Percentiles rank a stretch among this genome's conserved stretches.
Evolutionary conservation across 1,284 basidiomycete species (phyloP).

Genomic region (Rhodotorula sp.): DNA sequence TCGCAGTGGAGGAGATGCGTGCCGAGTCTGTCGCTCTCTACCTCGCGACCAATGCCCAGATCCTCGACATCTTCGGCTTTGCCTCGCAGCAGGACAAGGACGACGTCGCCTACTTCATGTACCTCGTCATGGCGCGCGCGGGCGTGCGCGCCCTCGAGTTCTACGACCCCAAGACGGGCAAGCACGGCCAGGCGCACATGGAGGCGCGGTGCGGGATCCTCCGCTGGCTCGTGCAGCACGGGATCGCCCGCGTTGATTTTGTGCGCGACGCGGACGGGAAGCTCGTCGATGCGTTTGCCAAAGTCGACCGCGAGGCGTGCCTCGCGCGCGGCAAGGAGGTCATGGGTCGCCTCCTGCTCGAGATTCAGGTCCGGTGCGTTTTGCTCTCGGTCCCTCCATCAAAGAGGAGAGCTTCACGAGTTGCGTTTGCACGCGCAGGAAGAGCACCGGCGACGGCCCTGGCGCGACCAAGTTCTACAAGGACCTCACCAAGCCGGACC

Average conservation of each 20-base stretch:
- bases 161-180: constrained; percentile 74
- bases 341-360: constrained; percentile 69
- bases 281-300: constrained; percentile 68
- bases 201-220: constrained; percentile 70
- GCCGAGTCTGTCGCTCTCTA: constrained; percentile 78
- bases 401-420: no score
- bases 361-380: constrained; percentile 67
- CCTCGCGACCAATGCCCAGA: constrained; percentile 68
- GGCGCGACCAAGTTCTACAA: constrained; percentile 72
- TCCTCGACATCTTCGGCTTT: constrained; percentile 78
- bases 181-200: constrained; percentile 81
- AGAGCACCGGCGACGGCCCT: constrained; percentile 75
- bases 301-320: constrained; percentile 68
- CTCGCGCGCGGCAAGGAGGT: constrained; percentile 65
- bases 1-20: constrained; percentile 72
- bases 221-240: constrained; percentile 68
- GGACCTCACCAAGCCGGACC: constrained; percentile 68
- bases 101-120: constrained; percentile 75
- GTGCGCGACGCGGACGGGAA: constrained; percentile 58
- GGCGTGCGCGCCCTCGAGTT: constrained; percentile 69
- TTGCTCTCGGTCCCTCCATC: background rate
- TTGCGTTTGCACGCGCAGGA: constrained; percentile 48
- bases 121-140: constrained; percentile 78
- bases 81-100: constrained; percentile 65
- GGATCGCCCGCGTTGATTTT: constrained; percentile 70